Evolutionary conservation across 1,284 basidiomycete genomes (phyloP), one percentile per base, ranked within the genome.

Genomic region (Apiotrichum gamsii): DNA sequence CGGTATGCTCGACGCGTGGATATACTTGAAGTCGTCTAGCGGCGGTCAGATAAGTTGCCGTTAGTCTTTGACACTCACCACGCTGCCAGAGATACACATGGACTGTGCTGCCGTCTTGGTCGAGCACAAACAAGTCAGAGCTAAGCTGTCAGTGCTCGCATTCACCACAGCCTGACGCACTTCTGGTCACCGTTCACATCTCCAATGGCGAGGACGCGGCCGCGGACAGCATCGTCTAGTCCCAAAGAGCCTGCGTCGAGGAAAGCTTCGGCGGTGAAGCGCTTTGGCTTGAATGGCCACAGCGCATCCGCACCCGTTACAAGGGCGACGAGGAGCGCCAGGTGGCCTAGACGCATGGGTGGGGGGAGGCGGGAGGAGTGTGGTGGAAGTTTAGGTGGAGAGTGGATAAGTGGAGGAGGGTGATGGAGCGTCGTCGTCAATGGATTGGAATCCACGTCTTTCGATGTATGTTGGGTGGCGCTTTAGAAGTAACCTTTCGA

Each of bases 121-220:
- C 82, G 21, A 97, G 74, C 10, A 82, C 77, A 46, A 97, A 77
- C 4, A 91, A 74, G 69, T 98, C 94, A 51, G 90, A 69, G 63
- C 89, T 91, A 59, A 30, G 11, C 25, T 11, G 11, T 11, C 6
- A 21, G 43, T 47, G 21, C 51, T 34, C 32, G 24, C 5, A 14
- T 18, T n/a, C 19, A 9, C n/a, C 5, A 30, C 11, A 18, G 8
- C 23, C 25, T 16, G 5, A 10, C 86, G 69, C 67, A 94, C 89
- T 87, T 87, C 66, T 95, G 90, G 70, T 97, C 91, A 5, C 87
- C 91, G 67, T 96, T 84, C 69, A 90, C 93, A 73, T 98, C 94
- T 24, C 90, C 94, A 62, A 91, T 86, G 2, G 91, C 93, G 39
- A 88, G 78, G 23, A 95, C 78, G 47, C 86, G 79, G 5, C 67